Conservation (phyloP, 352 stramenopile genomes). For the Pythium myriotylum region DNA sequence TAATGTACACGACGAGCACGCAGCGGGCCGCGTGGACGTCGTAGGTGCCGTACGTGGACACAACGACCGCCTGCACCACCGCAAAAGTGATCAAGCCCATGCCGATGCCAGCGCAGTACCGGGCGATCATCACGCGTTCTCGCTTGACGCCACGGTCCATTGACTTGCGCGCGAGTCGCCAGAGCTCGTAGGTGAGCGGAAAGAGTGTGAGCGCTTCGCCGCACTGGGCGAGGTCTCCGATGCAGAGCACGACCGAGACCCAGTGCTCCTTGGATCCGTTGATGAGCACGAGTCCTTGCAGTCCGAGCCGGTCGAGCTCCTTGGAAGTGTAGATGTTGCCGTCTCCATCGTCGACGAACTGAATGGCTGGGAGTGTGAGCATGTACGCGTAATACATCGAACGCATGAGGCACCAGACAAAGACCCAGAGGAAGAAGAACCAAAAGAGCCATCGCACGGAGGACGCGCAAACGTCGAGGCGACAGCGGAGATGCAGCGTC, state of each 20-base stretch:
- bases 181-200: constrained; percentile 60
- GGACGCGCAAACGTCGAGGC: constrained; percentile 26
- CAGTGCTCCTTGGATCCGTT: constrained; percentile 25
- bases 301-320: constrained; percentile 54
- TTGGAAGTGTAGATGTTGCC: constrained; percentile 1
- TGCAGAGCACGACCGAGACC: constrained; percentile 38
- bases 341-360: constrained; percentile 14
- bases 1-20: constrained; percentile 44
- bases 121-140: constrained; percentile 43
- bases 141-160: constrained; percentile 60
- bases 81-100: constrained; percentile 33
- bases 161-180: constrained; percentile 52
- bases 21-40: constrained; percentile 48
- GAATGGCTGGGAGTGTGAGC: not conserved
- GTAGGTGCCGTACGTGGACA: constrained; percentile 41
- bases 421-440: constrained; percentile 59
- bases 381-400: constrained; percentile 48
- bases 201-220: constrained; percentile 54
- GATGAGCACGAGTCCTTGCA: constrained; percentile 36
- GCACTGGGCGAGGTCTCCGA: constrained; percentile 61
- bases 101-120: constrained; percentile 37
- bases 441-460: constrained; percentile 69
- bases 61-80: constrained; percentile 34
- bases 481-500: constrained; percentile 25
- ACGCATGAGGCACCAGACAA: constrained; percentile 43